phyloP scores from a whole-genome alignment of 2,329 filamentous ascomycete species.

The Raffaelea ambrosiae region DNA sequence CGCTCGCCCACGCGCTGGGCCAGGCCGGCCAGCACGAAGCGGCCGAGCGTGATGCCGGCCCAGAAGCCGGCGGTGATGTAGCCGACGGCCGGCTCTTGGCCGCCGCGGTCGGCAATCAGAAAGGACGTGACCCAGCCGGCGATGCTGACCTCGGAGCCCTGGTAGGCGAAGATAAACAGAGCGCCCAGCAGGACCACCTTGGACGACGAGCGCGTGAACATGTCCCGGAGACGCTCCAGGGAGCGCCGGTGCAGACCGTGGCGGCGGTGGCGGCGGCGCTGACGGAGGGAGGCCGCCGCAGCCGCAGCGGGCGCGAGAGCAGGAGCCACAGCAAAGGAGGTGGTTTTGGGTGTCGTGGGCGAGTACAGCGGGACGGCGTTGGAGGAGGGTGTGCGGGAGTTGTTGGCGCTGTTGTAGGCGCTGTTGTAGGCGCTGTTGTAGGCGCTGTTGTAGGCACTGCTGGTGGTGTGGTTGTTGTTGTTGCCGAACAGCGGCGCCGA shows the following conservation, averaged over 20 bases:
- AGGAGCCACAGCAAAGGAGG: too few species aligned
- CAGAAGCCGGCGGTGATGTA: constrained; percentile 70
- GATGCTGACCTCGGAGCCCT: constrained; percentile 76
- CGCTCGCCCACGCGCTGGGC: constrained; percentile 64
- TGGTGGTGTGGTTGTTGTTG: background rate
- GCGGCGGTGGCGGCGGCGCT: background rate
- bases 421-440: too few species aligned
- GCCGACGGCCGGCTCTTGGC: constrained; percentile 62
- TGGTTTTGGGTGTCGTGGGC: too few species aligned
- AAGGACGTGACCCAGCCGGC: constrained; percentile 85
- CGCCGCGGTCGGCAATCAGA: constrained; percentile 63
- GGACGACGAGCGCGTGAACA: constrained; percentile 40
- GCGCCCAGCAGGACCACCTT: constrained; percentile 64
- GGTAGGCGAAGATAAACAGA: constrained; percentile 78
- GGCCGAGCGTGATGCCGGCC: constrained; percentile 67
- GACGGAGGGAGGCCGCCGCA: background rate
- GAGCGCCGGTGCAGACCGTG: background rate
- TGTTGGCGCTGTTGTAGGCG: too few species aligned
- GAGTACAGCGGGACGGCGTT: too few species aligned
- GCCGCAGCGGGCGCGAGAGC: background rate
- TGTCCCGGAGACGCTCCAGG: constrained; percentile 24
- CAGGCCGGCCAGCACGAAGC: constrained; percentile 60
- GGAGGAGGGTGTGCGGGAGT: background rate
- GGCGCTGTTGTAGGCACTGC: too few species aligned
- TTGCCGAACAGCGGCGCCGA: background rate